Evolutionary conservation across 2,329 filamentous ascomycete species (phyloP).

Genomic region (Colletotrichum tabaci): DNA sequence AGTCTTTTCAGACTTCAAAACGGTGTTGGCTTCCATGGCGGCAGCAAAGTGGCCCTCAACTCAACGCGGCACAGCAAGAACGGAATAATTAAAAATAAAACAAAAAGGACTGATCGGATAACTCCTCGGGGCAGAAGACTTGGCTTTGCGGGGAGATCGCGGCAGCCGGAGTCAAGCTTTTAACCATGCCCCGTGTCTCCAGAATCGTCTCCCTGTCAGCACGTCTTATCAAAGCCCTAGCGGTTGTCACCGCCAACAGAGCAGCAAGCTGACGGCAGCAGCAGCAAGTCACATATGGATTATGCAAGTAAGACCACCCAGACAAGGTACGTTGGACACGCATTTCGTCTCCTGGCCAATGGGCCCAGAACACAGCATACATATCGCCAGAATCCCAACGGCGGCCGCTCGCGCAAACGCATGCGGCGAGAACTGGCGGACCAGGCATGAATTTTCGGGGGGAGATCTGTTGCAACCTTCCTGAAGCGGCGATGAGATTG

Average conservation of each 20-base stretch:
- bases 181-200: slow-evolving; percentile 14
- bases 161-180: slow-evolving; percentile 37
- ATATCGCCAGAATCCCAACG: not conserved
- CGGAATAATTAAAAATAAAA: too few species aligned
- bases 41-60: not conserved
- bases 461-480: slow-evolving; percentile 29
- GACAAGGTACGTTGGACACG: slow-evolving; percentile 2
- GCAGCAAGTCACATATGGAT: not conserved
- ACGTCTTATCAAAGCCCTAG: slow-evolving; percentile 32
- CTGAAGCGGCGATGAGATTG: slow-evolving; percentile 18
- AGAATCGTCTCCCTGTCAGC: slow-evolving; percentile 18
- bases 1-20: slow-evolving; percentile 27
- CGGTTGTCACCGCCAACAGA: slow-evolving; percentile 20
- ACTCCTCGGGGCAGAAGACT: not conserved
- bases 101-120: not conserved
- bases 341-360: slow-evolving; percentile 20
- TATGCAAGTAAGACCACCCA: slow-evolving; percentile 27
- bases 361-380: slow-evolving; percentile 26
- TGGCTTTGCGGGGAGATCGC: slow-evolving; percentile 5
- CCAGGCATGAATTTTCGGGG: slow-evolving; percentile 5
- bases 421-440: not conserved
- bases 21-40: slow-evolving; percentile 17
- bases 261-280: not conserved
- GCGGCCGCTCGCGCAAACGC: slow-evolving; percentile 5
- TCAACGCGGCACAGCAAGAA: too few species aligned